Percentiles rank a stretch among this genome's conserved stretches.
These are phyloP conservation scores for Venustampulla echinocandica DNA, from an alignment of 495 filamentous ascomycete species.

Conservation along the genomic window DNA sequence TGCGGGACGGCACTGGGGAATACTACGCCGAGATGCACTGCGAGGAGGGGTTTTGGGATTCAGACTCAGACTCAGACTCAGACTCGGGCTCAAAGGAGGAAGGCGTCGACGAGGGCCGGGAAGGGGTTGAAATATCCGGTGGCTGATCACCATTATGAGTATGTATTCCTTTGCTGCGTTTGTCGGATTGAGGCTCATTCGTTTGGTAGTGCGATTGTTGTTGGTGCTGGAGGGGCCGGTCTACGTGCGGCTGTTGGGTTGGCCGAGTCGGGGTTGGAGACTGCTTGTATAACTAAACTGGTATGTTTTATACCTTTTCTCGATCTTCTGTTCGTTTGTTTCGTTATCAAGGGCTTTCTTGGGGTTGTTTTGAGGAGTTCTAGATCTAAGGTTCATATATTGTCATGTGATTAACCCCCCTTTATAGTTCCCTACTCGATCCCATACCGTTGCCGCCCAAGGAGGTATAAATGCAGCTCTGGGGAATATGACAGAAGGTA, in stretches of 20 bases:
- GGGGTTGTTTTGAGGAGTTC: background rate
- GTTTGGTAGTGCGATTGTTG: conserved; percentile 20
- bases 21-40: too few species aligned
- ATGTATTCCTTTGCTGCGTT: background rate
- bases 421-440: conserved; percentile 20
- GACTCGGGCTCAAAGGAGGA: conserved; percentile 4
- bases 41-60: too few species aligned
- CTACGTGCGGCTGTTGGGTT: conserved; percentile 22
- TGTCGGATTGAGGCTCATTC: too few species aligned
- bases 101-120: conserved; percentile 3
- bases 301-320: conserved; percentile 2
- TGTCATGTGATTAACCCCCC: background rate
- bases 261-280: conserved; percentile 19
- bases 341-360: background rate
- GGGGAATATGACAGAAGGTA: conserved; percentile 24
- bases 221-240: conserved; percentile 22
- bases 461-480: conserved; percentile 23
- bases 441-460: conserved; percentile 22
- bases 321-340: too few species aligned
- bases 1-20: too few species aligned
- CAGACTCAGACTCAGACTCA: too few species aligned
- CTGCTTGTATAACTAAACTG: conserved; percentile 21
- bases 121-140: conserved; percentile 5
- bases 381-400: background rate
- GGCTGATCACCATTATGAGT: conserved; percentile 23